Evolutionary conservation across 129 eudicot genomes (phyloP), one percentile per base, ranked within the genome.

Genomic region (Flaveria trinervia): DNA sequence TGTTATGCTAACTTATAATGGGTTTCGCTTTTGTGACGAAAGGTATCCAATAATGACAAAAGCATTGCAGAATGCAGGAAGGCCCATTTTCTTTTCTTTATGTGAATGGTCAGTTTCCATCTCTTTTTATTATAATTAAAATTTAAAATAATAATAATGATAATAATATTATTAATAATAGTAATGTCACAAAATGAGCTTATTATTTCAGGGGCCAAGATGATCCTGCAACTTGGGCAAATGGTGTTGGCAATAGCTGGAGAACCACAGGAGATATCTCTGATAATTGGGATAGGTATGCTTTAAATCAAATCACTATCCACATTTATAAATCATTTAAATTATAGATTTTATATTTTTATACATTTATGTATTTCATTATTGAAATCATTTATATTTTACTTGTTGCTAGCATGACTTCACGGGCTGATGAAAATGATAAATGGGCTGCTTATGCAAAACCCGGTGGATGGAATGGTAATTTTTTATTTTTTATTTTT

Each of bases 401-500:
- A 25, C 41, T 20, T 65, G 26, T 8, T 75, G 56, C 67, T 68
- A 93, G 98, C 78, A 93, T 93, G 98, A 88, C 87, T 70, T 80
- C 84, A 33, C 73, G 72, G 23, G 98, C 98, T 12, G 98, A 93
- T 75, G 68, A 71, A 52, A 93, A 93, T 43, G 93, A 93, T 77
- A 51, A 65, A 77, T 93, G 98, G 98, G 97, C 98, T 14, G 72
- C 86, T 1, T 89, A 86, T 55, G 98, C 97, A 4, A 91, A 84
- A 16, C 97, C 98, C 2, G 98, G 98, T 3, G 97, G 92, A 76
- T 93, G 97, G 97, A 93, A 93, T 44, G 98, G 98, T 93, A 85
- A 46, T 57, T 39, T 30, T 20, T 26, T 28, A 28, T 28, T 28
- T 28, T 1, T 48, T 49, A 3, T 12, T 13, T 2, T 48, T 49